Conservation (phyloP, 1,139 yeast genomes). For the Yamadazyma spencermartinsiae region DNA sequence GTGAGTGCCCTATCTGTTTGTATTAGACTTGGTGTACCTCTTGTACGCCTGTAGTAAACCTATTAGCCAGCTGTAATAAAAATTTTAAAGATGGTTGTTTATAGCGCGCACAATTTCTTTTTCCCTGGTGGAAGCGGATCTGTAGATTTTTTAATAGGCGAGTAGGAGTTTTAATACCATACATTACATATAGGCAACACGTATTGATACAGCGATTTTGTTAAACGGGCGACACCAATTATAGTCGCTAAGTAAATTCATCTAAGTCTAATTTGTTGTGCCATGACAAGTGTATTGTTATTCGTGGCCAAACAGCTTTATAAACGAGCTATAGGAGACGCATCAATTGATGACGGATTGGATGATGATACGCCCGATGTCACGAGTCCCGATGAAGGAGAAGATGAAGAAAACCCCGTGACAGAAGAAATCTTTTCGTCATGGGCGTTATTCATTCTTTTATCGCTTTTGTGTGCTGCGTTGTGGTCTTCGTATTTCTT, state of each 20-base stretch:
- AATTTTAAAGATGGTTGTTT: background rate
- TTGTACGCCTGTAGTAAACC: no score
- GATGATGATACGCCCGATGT: constrained; percentile 50
- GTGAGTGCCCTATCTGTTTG: no score
- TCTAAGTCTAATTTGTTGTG: background rate
- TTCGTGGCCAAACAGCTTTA: constrained; percentile 27
- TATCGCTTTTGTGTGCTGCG: constrained; percentile 80
- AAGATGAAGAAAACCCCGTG: constrained; percentile 78
- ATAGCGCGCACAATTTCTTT: background rate
- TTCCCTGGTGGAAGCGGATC: no score
- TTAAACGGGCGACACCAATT: no score
- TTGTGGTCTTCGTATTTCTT: constrained; percentile 93
- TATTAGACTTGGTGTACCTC: no score
- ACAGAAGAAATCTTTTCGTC: constrained; percentile 94
- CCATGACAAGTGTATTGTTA: constrained; percentile 30
- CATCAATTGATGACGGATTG: constrained; percentile 20
- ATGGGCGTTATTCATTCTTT: constrained; percentile 91
- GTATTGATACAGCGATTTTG: no score
- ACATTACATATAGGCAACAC: no score
- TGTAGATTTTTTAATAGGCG: no score
- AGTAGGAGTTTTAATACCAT: no score
- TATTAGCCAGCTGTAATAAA: no score
- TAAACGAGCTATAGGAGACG: constrained; percentile 31
- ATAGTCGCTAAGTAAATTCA: no score
- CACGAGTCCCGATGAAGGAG: constrained; percentile 58